A percentile compares a stretch with the other conserved stretches of the same genome.
phyloP scores from a whole-genome alignment of 495 filamentous ascomycete genomes.

The Neurospora sp. region DNA sequence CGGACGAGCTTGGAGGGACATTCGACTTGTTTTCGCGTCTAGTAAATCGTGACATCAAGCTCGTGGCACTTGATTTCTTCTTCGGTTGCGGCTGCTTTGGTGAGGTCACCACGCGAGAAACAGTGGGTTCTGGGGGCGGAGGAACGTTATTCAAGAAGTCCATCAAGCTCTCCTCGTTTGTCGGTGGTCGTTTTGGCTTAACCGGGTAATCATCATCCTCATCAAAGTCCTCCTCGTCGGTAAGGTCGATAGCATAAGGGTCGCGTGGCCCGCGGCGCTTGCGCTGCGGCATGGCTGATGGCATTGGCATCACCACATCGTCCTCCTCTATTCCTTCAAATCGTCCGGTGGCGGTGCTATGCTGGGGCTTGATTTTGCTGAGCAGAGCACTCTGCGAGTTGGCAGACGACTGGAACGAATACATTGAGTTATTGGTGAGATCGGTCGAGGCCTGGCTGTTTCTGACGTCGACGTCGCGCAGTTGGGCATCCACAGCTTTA shows the following conservation, averaged over 20 bases:
- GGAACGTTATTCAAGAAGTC: constrained; percentile 83
- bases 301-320: constrained; percentile 27
- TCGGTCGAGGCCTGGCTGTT: constrained; percentile 35
- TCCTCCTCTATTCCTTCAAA: constrained; percentile 25
- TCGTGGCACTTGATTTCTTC: constrained; percentile 50
- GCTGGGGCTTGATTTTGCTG: constrained; percentile 17
- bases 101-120: constrained; percentile 26
- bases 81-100: constrained; percentile 32
- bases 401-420: constrained; percentile 35
- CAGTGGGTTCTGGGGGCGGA: constrained; percentile 51
- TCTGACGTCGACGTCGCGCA: constrained; percentile 32
- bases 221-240: constrained; percentile 66
- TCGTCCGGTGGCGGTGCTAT: constrained; percentile 4
- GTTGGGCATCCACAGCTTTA: constrained; percentile 38
- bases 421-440: constrained; percentile 26
- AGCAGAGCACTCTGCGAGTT: constrained; percentile 43
- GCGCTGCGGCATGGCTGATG: constrained; percentile 39
- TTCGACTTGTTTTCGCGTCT: constrained; percentile 23
- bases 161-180: constrained; percentile 62
- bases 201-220: constrained; percentile 27
- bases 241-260: constrained; percentile 83
- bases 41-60: constrained; percentile 54
- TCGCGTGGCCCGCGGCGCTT: constrained; percentile 73
- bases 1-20: neutral
- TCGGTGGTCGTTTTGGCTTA: constrained; percentile 24